Percentiles rank a stretch among this genome's conserved stretches.
These are phyloP conservation scores for Ulmus americana DNA, from an alignment of 331 rosid species.

Conservation along the genomic window DNA sequence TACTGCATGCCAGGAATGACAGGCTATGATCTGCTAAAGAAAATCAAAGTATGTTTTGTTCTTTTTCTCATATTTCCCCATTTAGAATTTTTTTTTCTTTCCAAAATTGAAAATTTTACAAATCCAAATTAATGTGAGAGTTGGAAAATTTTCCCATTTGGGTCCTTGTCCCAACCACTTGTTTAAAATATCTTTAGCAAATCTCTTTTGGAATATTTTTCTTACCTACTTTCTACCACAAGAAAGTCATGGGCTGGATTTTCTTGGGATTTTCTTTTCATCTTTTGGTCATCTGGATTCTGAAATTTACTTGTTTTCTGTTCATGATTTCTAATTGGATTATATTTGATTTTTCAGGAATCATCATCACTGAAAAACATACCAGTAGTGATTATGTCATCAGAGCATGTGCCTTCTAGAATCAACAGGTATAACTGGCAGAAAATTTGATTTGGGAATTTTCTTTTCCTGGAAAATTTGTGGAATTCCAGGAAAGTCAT, in stretches of 20 bases:
- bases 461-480: background rate
- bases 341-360: conserved; percentile 56
- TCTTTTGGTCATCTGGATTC: background rate
- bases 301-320: background rate
- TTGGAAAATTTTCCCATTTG: conserved; percentile 19
- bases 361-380: conserved; percentile 73
- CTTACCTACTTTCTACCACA: conserved; percentile 23
- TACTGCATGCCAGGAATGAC: conserved; percentile 99
- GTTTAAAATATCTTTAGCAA: conserved; percentile 18
- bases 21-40: conserved; percentile 90
- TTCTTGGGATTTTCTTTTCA: conserved; percentile 16
- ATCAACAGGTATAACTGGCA: conserved; percentile 45
- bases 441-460: background rate
- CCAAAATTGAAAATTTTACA: conserved; percentile 16
- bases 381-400: conserved; percentile 95
- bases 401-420: conserved; percentile 90
- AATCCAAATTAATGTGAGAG: conserved; percentile 18
- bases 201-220: conserved; percentile 29
- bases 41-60: conserved; percentile 63
- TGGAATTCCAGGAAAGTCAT: background rate
- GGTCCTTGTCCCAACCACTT: conserved; percentile 21
- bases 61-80: conserved; percentile 13
- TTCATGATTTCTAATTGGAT: conserved; percentile 24
- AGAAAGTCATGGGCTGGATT: conserved; percentile 27
- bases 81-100: conserved; percentile 20